Evolutionary conservation across 768 basidiomycete genomes (phyloP), one percentile per base, ranked within the genome.

Genomic region (Podaxis carcinomalis): DNA sequence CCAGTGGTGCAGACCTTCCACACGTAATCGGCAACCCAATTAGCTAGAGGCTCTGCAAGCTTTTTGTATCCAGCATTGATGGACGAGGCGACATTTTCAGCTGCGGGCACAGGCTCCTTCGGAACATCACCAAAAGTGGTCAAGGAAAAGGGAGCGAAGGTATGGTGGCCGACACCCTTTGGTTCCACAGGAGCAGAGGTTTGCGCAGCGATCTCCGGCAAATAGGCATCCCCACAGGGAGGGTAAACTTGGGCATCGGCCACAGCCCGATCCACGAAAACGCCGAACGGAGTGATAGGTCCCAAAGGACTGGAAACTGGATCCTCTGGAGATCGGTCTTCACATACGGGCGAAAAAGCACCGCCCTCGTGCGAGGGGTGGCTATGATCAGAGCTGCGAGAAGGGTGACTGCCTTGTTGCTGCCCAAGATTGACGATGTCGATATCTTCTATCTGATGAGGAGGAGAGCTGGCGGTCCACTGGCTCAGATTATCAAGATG

Each of bases 1-100:
- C 83, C 86, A n/a, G 86, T 88, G 14, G 87, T 88, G 69, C 90
- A 91, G 49, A 85, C 84, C 70, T 89, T 90, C 91, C 91, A 93
- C 14, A 91, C 84, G 68, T 88, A 93, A 55, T 79, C 80, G 46
- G 88, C 87, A 23, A 92, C 74, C 91, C 91, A 93, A 60, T 88
- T 87, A 3, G 91, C 83, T 63, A 93, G 76, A 16, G 90, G 90
- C 56, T 90, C 89, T 0, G 88, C 83, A 9, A 92, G 78, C 67
- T 84, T 89, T 77, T 82, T 87, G 77, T 91, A 92, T 7, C 79
- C 75, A 23, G 75, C 66, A 10, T 81, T 81, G 40, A 87, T 80
- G 64, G 77, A 78, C 11, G 82, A 79, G 28, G 81, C 78, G 40
- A 78, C 72, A 21, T 80, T 72, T 58, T 83, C 82, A 42, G 77